Evolutionary conservation across 179 eudicot genomes (phyloP), one percentile per base, ranked within the genome.

Genomic region (Heliamphora pulchella): DNA sequence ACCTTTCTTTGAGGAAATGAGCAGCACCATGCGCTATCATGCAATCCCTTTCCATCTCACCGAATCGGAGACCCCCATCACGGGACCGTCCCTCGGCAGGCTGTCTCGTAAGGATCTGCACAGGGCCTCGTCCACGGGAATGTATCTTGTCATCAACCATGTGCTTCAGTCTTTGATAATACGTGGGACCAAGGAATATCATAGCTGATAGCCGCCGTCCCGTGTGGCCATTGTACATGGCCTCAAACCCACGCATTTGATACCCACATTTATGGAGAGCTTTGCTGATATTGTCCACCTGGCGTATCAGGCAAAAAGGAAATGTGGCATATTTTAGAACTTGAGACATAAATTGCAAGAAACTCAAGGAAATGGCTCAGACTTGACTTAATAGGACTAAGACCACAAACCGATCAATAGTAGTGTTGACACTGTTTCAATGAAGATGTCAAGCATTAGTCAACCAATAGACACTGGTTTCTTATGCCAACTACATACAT

Each of bases 21-120:
- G 98, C 98, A 50, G 98, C 98, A 74, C 98, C 98, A 76, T 94
- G 97, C 0, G 98, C 98, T 87, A 94, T 94, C 98, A 94, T 94
- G 71, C 98, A 94, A 73, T 94, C 98, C 66, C 98, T 84, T 77
- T 94, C 98, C 98, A 94, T 94, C 86, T 94, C 98, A 65, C 98
- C 98, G 79, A 94, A 94, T 15, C 97, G 88, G 15, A 93, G 96
- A 77, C 98, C 97, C 57, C 97, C 98, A 85, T 94, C 98, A 81
- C 98, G 97, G 59, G 98, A 94, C 31, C 97, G 86, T 31, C 98
- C 98, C 80, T 94, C 98, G 39, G 97, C 98, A 47, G 98, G 98
- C 81, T 94, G 98, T 86, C 98, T 87, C 0, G 97, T 94, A 44
- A 94, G 92, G 82, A 91, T 94, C 81, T 94, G 98, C 11, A 94